These are phyloP conservation scores for Microsporum audouinii DNA, from an alignment of 2,329 filamentous ascomycete genomes.

Conservation along the genomic window DNA sequence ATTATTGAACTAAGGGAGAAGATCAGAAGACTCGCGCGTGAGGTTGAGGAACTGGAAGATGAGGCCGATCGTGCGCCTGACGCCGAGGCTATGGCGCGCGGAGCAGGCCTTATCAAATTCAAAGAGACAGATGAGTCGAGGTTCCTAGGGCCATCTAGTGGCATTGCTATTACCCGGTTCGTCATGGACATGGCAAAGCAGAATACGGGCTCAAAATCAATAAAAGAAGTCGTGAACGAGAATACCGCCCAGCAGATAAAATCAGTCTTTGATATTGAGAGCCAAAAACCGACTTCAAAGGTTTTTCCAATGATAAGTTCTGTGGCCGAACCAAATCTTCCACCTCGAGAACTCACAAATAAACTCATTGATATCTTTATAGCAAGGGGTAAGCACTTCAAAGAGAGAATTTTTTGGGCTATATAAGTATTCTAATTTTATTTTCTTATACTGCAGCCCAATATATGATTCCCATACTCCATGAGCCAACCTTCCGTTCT, in stretches of 20 bases:
- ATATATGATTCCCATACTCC: slow-evolving; percentile 74
- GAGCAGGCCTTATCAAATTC: slow-evolving; percentile 73
- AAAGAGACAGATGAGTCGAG: slow-evolving; percentile 78
- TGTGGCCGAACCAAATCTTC: slow-evolving; percentile 63
- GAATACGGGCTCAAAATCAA: slow-evolving; percentile 79
- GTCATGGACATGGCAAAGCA: slow-evolving; percentile 95
- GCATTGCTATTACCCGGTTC: slow-evolving; percentile 85
- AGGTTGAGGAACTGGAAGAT: slow-evolving; percentile 67
- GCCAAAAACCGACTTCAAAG: slow-evolving; percentile 57
- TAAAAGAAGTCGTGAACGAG: slow-evolving; percentile 84
- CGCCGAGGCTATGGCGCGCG: slow-evolving; percentile 74
- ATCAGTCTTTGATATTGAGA: slow-evolving; percentile 57
- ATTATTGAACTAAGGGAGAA: slow-evolving; percentile 84
- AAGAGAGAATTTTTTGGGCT: background rate
- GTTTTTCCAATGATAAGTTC: slow-evolving; percentile 85
- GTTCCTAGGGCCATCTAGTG: slow-evolving; percentile 86
- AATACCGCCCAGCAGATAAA: slow-evolving; percentile 53
- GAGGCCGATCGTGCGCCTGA: slow-evolving; percentile 60
- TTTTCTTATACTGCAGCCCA: slow-evolving; percentile 49
- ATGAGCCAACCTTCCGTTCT: slow-evolving; percentile 65
- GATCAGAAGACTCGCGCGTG: slow-evolving; percentile 68
- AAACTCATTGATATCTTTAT: slow-evolving; percentile 75
- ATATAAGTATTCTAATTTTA: background rate
- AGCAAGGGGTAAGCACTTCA: slow-evolving; percentile 54
- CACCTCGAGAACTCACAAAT: slow-evolving; percentile 61